Base-by-base conservation (phyloP, 352 stramenopile genomes). In the Pythium oligandrum region DNA sequence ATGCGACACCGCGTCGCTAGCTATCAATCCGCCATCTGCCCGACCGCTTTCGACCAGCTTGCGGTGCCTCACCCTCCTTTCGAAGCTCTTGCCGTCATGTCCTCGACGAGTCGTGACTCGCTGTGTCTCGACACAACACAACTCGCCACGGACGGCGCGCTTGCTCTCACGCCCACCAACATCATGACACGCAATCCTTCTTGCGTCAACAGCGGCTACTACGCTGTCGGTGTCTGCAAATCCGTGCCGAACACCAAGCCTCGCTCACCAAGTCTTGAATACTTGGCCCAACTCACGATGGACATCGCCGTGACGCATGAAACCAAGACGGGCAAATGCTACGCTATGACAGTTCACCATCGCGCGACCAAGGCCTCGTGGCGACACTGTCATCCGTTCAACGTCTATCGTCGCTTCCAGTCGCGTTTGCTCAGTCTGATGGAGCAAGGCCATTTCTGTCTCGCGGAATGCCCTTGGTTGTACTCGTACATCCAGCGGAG, bases 391-490 rank as follows among this genome's bases (percentile, higher is more conserved):
- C 64, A 64, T n/a, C 52, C 48, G 38, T 83, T 74, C 30, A 72
- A 85, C 7, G 74, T 78, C 47, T 83, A 77, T 32, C 53, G 61
- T 4, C 51, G 42, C 4, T 81, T 88, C 50, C 77, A 80, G 47
- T 63, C 76, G 48, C 63, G 66, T 2, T 59, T 88, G 9, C 51
- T 82, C 2, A 70, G 71, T 48, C 55, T 57, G 34, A 56, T 88
- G 59, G 56, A 75, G 40, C 70, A 70, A 38, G 79, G 76, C 43
- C 79, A 90, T 55, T 64, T 55, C 38, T 90, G 76, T 54, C 64
- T 63, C 39, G 72, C 76, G 44, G 74, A 88, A 50, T 90, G 79
- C 65, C 69, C 65, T 39, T 90, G 68, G 70, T 59, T 90, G 30
- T 81, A 83, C 63, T 76, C 70, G 40, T 78, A 85, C 44, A 53